These are phyloP conservation scores for Penicillium silybi DNA, from an alignment of 495 filamentous ascomycete species.

Conservation along the genomic window DNA sequence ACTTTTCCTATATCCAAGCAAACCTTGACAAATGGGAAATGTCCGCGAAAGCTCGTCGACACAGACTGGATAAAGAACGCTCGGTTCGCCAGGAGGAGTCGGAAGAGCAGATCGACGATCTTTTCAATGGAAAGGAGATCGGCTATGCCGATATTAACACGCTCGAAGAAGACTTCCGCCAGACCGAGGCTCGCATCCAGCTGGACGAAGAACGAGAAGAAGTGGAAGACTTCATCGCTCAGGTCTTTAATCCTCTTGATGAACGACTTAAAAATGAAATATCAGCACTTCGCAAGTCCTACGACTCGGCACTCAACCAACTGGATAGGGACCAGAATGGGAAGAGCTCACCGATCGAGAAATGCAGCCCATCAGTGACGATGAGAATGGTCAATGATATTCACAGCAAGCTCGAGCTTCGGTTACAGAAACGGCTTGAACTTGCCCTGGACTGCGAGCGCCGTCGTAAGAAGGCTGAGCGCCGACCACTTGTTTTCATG, in stretches of 20 bases:
- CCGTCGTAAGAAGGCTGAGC: slow-evolving; percentile 49
- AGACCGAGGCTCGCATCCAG: slow-evolving; percentile 49
- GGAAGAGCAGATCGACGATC: slow-evolving; percentile 48
- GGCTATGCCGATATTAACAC: slow-evolving; percentile 58
- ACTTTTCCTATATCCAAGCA: slow-evolving; percentile 50
- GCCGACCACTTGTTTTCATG: slow-evolving; percentile 48
- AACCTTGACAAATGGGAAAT: slow-evolving; percentile 45
- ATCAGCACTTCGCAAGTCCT: slow-evolving; percentile 46
- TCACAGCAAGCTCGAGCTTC: slow-evolving; percentile 45
- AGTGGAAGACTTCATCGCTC: slow-evolving; percentile 47
- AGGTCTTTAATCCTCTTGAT: slow-evolving; percentile 53
- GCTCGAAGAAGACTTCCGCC: slow-evolving; percentile 58
- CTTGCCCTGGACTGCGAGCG: slow-evolving; percentile 50
- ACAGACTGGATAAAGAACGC: slow-evolving; percentile 45
- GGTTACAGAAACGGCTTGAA: slow-evolving; percentile 48
- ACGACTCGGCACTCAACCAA: slow-evolving; percentile 41
- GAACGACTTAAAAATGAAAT: slow-evolving; percentile 50
- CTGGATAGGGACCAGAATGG: slow-evolving; percentile 41
- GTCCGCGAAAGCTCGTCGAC: slow-evolving; percentile 36
- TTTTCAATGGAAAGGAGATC: slow-evolving; percentile 59
- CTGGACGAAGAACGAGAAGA: slow-evolving; percentile 54
- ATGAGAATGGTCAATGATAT: slow-evolving; percentile 47
- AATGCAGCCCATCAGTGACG: slow-evolving; percentile 38
- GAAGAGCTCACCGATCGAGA: slow-evolving; percentile 28
- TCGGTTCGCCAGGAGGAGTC: slow-evolving; percentile 51